phyloP scores from a whole-genome alignment of 495 filamentous ascomycete genomes.

The Letharia lupina region DNA sequence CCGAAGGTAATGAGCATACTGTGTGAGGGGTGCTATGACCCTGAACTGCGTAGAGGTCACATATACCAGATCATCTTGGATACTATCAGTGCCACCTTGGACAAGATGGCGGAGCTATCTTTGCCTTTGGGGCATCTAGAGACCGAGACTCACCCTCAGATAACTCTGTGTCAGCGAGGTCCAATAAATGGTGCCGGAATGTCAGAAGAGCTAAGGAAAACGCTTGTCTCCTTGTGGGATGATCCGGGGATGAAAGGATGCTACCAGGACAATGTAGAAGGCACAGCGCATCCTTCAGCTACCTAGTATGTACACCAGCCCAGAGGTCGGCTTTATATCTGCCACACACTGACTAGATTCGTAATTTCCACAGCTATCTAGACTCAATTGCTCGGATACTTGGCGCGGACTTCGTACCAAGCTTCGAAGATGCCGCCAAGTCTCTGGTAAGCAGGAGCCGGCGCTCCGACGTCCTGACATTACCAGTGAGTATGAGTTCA shows the following conservation, averaged over 20 bases:
- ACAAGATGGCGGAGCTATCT: background rate
- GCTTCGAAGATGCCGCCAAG: background rate
- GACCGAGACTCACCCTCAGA: background rate
- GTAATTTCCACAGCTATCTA: background rate
- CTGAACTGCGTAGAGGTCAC: background rate
- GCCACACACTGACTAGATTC: no score
- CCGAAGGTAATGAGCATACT: background rate
- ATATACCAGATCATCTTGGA: background rate
- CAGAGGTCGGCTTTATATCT: background rate
- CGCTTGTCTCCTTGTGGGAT: background rate
- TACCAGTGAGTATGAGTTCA: background rate
- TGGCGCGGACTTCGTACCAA: background rate
- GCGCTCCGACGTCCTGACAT: background rate
- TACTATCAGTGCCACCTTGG: background rate
- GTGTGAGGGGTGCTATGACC: background rate
- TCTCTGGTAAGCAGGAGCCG: background rate
- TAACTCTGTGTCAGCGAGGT: no score
- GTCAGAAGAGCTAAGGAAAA: background rate
- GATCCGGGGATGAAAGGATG: background rate
- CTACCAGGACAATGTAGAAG: background rate
- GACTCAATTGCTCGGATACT: background rate
- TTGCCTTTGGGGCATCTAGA: background rate
- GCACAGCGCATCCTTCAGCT: conserved; percentile 1
- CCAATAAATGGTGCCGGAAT: no score
- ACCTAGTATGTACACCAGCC: background rate